Base-by-base conservation (phyloP, 495 filamentous ascomycete species). In the Durotheca rogersii region DNA sequence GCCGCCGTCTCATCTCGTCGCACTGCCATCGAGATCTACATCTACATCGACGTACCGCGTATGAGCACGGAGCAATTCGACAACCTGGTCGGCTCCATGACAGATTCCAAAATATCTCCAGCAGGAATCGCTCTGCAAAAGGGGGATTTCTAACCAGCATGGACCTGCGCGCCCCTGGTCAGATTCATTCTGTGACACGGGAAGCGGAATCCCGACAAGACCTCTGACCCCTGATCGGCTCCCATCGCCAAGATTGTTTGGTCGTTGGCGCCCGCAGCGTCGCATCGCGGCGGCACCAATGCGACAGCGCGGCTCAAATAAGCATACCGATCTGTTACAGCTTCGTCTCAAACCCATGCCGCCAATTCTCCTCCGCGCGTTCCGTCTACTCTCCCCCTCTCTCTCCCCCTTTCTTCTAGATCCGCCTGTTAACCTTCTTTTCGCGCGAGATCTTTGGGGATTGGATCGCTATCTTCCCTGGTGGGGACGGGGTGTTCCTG, bases 161-260 rank as follows among this genome's bases (percentile, higher is more conserved):
- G 20, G 29, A n/a, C n/a, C n/a, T n/a, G n/a, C n/a, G n/a, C n/a
- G n/a, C n/a, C n/a, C n/a, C n/a, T n/a, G n/a, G n/a, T n/a, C 39
- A 29, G 54, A 31, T 36, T 41, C 41, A 55, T 51, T 37, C 31
- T 51, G 41, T 35, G 42, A 55, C 51, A 54, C 56, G 50, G 56
- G 39, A 25, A 42, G 41, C 32, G 25, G 21, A 36, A 35, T 51
- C 39, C 56, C 56, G 56, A 35, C 32, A 16, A 27, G 4, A 27
- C 23, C 23, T 27, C 9, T 27, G 23, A 27, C 52, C 55, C 55
- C 55, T 58, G 55, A 58, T 58, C 55, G 34, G 30, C 55, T 53
- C 33, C 41, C 34, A 44, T 51, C 51, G 56, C 56, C 56, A 60
- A 60, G 56, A 44, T n/a, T 60, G 56, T 60, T 60, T 60, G 35